phyloP scores from a whole-genome alignment of 768 basidiomycete genomes.

The Crassisporium funariophilum region DNA sequence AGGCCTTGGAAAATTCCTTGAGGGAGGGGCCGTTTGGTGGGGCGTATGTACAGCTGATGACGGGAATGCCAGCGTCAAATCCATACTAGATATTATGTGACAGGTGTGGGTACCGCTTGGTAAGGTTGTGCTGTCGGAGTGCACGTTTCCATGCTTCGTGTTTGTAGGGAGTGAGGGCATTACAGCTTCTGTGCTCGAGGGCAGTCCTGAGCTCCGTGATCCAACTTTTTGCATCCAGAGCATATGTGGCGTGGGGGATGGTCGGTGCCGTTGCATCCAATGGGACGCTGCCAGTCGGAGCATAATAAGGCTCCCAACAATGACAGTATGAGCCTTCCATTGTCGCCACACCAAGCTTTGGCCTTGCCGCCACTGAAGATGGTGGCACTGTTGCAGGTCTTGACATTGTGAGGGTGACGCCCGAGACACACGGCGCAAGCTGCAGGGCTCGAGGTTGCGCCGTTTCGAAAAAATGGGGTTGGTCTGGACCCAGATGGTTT shows the following conservation, averaged over 20 bases:
- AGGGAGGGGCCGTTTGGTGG: conserved; percentile 35
- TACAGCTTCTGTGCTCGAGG: conserved; percentile 31
- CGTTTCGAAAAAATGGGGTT: neutral
- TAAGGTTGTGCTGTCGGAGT: conserved; percentile 20
- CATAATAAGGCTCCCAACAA: neutral
- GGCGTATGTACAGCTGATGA: conserved; percentile 25
- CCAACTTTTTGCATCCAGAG: conserved; percentile 34
- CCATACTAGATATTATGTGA: conserved; percentile 25
- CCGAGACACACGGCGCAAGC: neutral
- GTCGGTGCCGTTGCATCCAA: neutral
- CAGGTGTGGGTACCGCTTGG: conserved; percentile 27
- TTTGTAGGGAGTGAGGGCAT: conserved; percentile 32
- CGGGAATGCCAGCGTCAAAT: conserved; percentile 36
- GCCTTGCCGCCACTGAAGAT: neutral
- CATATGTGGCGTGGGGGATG: conserved; percentile 14
- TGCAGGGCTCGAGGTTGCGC: neutral
- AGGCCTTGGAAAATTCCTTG: conserved; percentile 3
- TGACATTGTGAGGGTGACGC: neutral
- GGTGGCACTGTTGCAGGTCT: neutral
- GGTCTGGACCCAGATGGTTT: neutral
- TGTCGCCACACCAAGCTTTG: neutral
- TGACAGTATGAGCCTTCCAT: neutral
- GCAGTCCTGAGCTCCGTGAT: conserved; percentile 44
- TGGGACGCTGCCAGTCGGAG: neutral
- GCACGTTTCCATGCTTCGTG: conserved; percentile 29